Conservation (phyloP, 352 stramenopile genomes). For the Phytophthora macrochlamydospora region DNA sequence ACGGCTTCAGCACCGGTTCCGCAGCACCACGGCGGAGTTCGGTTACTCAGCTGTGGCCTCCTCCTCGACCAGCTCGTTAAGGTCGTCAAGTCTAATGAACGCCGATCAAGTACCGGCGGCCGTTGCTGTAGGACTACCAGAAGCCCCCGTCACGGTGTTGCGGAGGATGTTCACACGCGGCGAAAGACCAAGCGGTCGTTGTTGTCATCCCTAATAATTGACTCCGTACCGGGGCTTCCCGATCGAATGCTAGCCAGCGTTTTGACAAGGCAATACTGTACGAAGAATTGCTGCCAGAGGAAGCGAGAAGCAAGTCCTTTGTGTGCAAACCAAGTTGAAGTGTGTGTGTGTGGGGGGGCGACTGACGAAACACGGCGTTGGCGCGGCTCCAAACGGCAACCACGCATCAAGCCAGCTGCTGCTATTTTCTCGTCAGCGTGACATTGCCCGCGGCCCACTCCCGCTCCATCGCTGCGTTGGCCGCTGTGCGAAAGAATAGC, state of each 20-base stretch:
- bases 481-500: too few relatives aligned
- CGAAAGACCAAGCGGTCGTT: conserved; percentile 6
- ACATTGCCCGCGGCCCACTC: neutral
- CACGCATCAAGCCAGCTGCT: neutral
- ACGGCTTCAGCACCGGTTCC: conserved; percentile 34
- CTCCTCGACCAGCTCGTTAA: conserved; percentile 31
- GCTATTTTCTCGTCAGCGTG: neutral
- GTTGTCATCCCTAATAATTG: too few relatives aligned
- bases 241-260: too few relatives aligned
- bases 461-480: neutral
- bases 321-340: too few relatives aligned
- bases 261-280: too few relatives aligned
- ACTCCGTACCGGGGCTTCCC: too few relatives aligned
- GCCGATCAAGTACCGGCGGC: conserved; percentile 28
- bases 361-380: too few relatives aligned
- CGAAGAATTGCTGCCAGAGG: too few relatives aligned
- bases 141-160: conserved; percentile 27
- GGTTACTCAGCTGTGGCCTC: conserved; percentile 32
- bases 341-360: too few relatives aligned
- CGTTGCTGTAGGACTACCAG: conserved; percentile 42
- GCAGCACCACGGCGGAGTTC: conserved; percentile 28
- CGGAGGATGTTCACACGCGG: conserved; percentile 39
- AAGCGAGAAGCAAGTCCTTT: too few relatives aligned
- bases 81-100: conserved; percentile 25
- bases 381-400: neutral